phyloP scores from a whole-genome alignment of 805 yeast genomes.

The Grigorovia humatica region DNA sequence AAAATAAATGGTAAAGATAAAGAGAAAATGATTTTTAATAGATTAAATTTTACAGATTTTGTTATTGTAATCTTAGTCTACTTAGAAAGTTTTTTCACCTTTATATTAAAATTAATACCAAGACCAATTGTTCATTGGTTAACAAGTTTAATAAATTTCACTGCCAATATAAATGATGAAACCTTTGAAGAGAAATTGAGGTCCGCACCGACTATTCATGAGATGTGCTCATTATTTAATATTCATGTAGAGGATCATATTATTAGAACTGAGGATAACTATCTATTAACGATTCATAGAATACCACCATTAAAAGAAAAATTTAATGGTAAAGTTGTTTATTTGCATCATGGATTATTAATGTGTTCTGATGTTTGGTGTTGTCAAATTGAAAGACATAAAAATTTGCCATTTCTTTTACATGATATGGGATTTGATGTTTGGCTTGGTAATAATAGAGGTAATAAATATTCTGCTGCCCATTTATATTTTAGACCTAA shows the following conservation, averaged over 20 bases:
- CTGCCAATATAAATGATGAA: constrained; percentile 14
- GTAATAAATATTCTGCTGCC: constrained; percentile 84
- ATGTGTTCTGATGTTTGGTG: constrained; percentile 85
- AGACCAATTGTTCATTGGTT: constrained; percentile 29
- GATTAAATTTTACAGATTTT: constrained; percentile 41
- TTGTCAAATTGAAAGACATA: constrained; percentile 35
- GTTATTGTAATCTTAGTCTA: constrained; percentile 40
- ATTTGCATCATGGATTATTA: constrained; percentile 83
- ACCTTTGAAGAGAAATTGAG: constrained; percentile 13
- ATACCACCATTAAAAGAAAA: constrained; percentile 34
- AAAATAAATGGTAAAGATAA: neutral
- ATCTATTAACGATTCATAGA: constrained; percentile 65
- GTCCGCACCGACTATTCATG: constrained; percentile 43
- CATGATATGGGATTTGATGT: constrained; percentile 85
- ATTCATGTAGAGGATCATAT: constrained; percentile 67
- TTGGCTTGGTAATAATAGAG: constrained; percentile 88
- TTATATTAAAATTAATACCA: constrained; percentile 40
- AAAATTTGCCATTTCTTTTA: constrained; percentile 63
- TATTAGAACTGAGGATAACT: constrained; percentile 68
- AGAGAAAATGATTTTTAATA: constrained; percentile 4
- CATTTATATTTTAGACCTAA: constrained; percentile 42
- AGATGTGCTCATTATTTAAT: constrained; percentile 59
- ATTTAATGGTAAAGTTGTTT: constrained; percentile 44
- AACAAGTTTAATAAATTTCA: constrained; percentile 22
- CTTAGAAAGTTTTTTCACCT: constrained; percentile 37